These are phyloP conservation scores for Tylopilus sp. DNA, from an alignment of 768 basidiomycete species.

Conservation along the genomic window DNA sequence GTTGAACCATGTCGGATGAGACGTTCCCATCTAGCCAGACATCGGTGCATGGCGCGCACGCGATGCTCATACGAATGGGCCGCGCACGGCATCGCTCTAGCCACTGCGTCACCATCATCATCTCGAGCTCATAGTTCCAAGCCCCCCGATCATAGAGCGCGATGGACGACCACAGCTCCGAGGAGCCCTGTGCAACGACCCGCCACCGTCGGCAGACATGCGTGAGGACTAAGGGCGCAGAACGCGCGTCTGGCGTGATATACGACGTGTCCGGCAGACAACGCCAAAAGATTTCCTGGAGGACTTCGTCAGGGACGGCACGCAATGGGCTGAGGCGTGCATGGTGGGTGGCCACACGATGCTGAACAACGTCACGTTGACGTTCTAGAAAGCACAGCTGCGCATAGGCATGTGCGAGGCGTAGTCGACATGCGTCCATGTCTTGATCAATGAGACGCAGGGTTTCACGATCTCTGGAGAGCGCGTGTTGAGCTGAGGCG, in stretches of 20 bases:
- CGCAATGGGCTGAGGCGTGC: constrained; percentile 30
- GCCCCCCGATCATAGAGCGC: constrained; percentile 26
- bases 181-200: constrained; percentile 24
- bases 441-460: constrained; percentile 16
- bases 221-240: constrained; percentile 32
- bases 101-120: constrained; percentile 25
- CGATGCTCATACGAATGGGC: constrained; percentile 22
- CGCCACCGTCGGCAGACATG: constrained; percentile 34
- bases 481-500: constrained; percentile 15
- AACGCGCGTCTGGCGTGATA: constrained; percentile 17
- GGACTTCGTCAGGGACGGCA: constrained; percentile 28
- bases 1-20: constrained; percentile 20
- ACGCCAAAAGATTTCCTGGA: constrained; percentile 30
- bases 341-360: constrained; percentile 18
- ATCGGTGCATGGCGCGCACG: constrained; percentile 16
- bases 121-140: constrained; percentile 27
- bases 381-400: constrained; percentile 18
- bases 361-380: constrained; percentile 16
- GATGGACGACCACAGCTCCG: constrained; percentile 32
- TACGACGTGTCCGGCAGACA: constrained; percentile 25
- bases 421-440: constrained; percentile 17
- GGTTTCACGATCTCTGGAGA: constrained; percentile 13
- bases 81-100: constrained; percentile 19
- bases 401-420: constrained; percentile 12
- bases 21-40: constrained; percentile 8